phyloP scores from a whole-genome alignment of 768 basidiomycete genomes.

The Kwoniella sp. region DNA sequence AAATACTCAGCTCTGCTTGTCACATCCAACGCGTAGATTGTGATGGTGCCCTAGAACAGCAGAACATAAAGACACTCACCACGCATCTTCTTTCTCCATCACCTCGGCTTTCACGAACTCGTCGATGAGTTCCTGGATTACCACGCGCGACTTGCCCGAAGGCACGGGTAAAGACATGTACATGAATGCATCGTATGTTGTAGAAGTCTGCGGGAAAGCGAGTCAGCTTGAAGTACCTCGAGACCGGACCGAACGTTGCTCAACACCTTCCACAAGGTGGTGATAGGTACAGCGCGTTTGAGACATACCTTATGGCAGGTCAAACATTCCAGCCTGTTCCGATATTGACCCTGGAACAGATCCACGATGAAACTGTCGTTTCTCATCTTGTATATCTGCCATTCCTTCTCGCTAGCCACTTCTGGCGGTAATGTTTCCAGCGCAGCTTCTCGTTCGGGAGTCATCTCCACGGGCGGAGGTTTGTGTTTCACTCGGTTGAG shows the following conservation, averaged over 20 bases:
- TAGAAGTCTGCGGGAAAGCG: conserved; percentile 73
- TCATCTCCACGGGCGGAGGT: conserved; percentile 64
- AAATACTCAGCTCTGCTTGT: neutral
- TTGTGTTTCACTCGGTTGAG: conserved; percentile 79
- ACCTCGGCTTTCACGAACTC: conserved; percentile 87
- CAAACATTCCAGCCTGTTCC: conserved; percentile 82
- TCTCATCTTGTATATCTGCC: conserved; percentile 82
- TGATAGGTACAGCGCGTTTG: no score
- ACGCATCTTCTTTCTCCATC: conserved; percentile 89
- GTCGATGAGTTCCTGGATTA: conserved; percentile 79
- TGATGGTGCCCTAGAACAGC: neutral
- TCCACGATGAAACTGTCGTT: conserved; percentile 95
- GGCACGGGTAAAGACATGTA: conserved; percentile 91
- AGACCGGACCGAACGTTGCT: neutral
- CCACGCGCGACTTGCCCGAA: conserved; percentile 61
- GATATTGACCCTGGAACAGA: conserved; percentile 96
- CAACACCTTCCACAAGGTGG: neutral
- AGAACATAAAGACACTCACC: conserved; percentile 62
- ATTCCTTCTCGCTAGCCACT: conserved; percentile 88
- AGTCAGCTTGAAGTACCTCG: conserved; percentile 10
- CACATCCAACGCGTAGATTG: neutral
- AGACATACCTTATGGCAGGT: conserved; percentile 78
- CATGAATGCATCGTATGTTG: conserved; percentile 96
- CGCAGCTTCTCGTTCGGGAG: conserved; percentile 81
- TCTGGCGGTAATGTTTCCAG: conserved; percentile 83